A percentile compares a stretch with the other conserved stretches of the same genome.
These are phyloP conservation scores for Stellera chamaejasme DNA, from an alignment of 345 rosid species.

Conservation along the genomic window DNA sequence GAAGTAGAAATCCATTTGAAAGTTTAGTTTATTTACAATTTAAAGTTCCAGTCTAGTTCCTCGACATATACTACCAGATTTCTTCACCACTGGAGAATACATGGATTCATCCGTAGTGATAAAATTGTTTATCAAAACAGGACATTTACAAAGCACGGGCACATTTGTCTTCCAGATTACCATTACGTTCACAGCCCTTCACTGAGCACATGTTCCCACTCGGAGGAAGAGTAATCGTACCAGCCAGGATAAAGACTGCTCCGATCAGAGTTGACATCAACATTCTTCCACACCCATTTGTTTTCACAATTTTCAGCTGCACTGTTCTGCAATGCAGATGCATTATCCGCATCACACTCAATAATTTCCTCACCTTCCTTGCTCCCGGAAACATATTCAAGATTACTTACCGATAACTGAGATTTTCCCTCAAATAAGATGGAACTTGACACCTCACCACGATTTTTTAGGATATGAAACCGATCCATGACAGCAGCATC, in stretches of 20 bases:
- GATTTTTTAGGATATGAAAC: constrained; percentile 29
- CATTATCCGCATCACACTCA: constrained; percentile 11
- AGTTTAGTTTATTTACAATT: no score
- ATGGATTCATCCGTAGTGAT: no score
- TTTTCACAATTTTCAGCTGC: constrained; percentile 4
- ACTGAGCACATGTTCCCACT: constrained; percentile 71
- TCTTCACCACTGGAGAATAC: no score
- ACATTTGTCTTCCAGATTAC: no score
- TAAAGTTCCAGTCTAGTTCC: no score
- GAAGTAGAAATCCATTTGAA: no score
- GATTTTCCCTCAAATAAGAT: constrained; percentile 15
- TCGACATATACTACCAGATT: no score
- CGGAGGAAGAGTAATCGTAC: constrained; percentile 42
- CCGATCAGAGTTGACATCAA: constrained; percentile 19
- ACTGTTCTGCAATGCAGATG: constrained; percentile 2
- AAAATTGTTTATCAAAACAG: no score
- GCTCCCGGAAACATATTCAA: constrained; percentile 10
- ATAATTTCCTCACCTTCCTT: constrained; percentile 9
- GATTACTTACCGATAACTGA: constrained; percentile 8
- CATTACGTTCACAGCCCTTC: constrained; percentile 28
- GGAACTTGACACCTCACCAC: constrained; percentile 21
- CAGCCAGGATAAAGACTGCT: constrained; percentile 21
- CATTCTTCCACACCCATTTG: constrained; percentile 12
- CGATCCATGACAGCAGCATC: constrained; percentile 38
- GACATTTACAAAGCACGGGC: no score